Conservation (phyloP, 108 stramenopile genomes). For the Phaeodactylum tricornutum region DNA sequence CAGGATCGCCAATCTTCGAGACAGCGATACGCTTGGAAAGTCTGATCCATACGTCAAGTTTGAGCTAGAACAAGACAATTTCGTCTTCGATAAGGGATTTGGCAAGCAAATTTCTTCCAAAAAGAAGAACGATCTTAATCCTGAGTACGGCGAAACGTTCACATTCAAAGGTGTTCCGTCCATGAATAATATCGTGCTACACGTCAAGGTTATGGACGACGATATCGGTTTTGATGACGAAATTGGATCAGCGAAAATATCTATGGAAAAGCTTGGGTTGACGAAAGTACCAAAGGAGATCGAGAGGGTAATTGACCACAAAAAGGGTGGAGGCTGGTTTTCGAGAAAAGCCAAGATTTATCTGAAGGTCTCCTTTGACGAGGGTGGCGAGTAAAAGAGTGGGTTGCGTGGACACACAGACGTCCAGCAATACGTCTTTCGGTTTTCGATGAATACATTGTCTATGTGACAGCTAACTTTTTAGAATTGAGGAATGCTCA, state of each 20-base stretch:
- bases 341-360: constrained; percentile 17
- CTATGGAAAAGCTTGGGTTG: constrained; percentile 26
- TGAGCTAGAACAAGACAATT: constrained; percentile 27
- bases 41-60: constrained; percentile 48
- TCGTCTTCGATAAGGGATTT: constrained; percentile 28
- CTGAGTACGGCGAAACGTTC: constrained; percentile 35
- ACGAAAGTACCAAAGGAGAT: constrained; percentile 20
- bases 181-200: constrained; percentile 40
- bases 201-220: constrained; percentile 30
- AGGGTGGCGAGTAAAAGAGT: no score
- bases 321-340: constrained; percentile 17
- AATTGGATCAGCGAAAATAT: constrained; percentile 25
- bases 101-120: constrained; percentile 20
- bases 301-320: constrained; percentile 15
- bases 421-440: no score
- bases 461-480: no score
- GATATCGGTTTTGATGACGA: constrained; percentile 36
- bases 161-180: constrained; percentile 25
- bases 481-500: no score
- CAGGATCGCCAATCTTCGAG: constrained; percentile 26
- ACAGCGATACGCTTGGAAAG: constrained; percentile 35
- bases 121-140: constrained; percentile 40
- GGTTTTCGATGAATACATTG: no score
- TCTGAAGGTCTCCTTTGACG: no score
- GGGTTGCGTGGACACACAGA: no score